These are phyloP conservation scores for Cylindrotheca fusiformis DNA, from an alignment of 108 stramenopile species.

Conservation along the genomic window DNA sequence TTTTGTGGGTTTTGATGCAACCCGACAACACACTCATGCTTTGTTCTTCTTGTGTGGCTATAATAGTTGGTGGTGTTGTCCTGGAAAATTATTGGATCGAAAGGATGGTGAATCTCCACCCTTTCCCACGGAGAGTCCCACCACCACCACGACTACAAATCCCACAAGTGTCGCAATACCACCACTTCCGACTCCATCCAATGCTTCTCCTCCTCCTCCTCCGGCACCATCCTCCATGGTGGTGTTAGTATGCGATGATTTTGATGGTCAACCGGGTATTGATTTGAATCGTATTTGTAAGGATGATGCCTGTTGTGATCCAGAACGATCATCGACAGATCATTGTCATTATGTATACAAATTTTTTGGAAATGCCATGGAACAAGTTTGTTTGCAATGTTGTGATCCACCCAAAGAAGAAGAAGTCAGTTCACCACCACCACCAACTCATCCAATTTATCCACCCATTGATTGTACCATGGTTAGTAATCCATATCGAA, in stretches of 20 bases:
- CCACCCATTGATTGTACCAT: conserved; percentile 15
- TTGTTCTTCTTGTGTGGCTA: no score
- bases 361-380: conserved; percentile 10
- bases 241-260: conserved; percentile 7
- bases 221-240: no score
- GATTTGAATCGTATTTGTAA: conserved; percentile 25
- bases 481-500: conserved; percentile 19
- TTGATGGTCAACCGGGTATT: conserved; percentile 6
- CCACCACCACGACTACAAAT: background rate
- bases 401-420: conserved; percentile 24
- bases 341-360: conserved; percentile 12
- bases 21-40: no score
- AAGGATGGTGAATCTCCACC: background rate
- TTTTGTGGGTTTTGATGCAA: no score
- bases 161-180: background rate
- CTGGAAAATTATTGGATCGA: background rate
- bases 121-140: background rate
- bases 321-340: conserved; percentile 13
- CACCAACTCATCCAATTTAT: conserved; percentile 13
- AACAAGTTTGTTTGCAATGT: conserved; percentile 18
- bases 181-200: no score
- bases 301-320: conserved; percentile 26
- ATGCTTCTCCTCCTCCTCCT: no score
- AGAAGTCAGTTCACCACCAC: conserved; percentile 4
- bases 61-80: conserved; percentile 1